phyloP scores from a whole-genome alignment of 345 rosid genomes.

The Aquilaria yunnanensis region DNA sequence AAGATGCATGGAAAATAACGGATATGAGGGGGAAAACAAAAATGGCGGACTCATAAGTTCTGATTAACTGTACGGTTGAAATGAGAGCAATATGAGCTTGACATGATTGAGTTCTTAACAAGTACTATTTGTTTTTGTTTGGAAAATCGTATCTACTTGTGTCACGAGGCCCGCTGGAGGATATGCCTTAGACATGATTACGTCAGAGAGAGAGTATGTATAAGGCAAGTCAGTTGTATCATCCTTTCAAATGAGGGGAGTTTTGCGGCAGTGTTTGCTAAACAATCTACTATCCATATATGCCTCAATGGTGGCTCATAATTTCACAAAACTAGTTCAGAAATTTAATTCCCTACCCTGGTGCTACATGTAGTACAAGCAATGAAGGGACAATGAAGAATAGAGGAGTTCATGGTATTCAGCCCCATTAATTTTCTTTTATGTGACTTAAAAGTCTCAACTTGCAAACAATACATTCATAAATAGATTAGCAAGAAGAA shows the following conservation, averaged over 20 bases:
- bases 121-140: no score
- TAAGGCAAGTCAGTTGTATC: not conserved
- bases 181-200: no score
- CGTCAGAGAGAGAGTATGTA: not conserved
- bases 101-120: no score
- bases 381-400: not conserved
- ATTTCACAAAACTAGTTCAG: not conserved
- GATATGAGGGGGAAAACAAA: not conserved
- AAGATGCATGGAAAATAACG: conserved; percentile 9
- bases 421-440: not conserved
- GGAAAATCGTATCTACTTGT: no score
- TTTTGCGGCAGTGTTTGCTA: not conserved
- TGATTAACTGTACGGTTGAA: no score
- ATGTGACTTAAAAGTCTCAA: not conserved
- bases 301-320: not conserved
- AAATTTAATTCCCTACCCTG: not conserved
- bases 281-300: no score
- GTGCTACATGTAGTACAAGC: not conserved
- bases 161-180: no score
- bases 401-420: not conserved
- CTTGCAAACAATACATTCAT: not conserved
- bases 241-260: not conserved
- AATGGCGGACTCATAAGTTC: no score
- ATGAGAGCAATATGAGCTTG: no score
- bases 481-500: not conserved